Evolutionary conservation across 1,284 basidiomycete genomes (phyloP), one percentile per base, ranked within the genome.

Genomic region (Sanghuangporus weigelae): DNA sequence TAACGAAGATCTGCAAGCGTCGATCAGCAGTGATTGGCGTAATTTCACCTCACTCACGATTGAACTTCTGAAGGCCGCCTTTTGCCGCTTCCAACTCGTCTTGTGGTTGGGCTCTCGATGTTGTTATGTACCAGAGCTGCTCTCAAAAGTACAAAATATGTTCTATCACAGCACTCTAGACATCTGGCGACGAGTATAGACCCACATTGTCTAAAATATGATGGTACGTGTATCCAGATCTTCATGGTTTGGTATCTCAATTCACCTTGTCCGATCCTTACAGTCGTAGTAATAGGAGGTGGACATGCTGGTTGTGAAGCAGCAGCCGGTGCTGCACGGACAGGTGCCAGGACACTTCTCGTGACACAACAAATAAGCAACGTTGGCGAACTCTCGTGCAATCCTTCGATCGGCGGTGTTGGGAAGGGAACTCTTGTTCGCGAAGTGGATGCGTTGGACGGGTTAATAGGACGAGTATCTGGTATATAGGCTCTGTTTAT

Each of bases 241-340:
- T 10, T 26, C 2, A 7, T 26, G 8, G 31, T 39, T n/a, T 4
- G 16, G 31, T 36, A 16, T n/a, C 53, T 36, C 14, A 31, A 16
- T 50, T 21, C 12, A 31, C 14, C 31, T 36, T 2, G 16, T 16
- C 7, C 51, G 19, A 57, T 16, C 16, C 11, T 8, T 61, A 3
- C 71, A 90, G 92, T 95, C 0, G 90, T 92, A 68, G 81, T 96
- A 36, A 90, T 96, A 67, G 94, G 93, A n/a, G 94, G 90, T 7
- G 93, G 94, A 1, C 93, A 96, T 78, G 94, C 94, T 36, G 93
- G 93, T 0, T 93, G 91, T 69, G 94, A 96, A 74, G 93, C 94
- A 1, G 93, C 94, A 0, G 85, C 93, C 10, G 93, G 88, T 2
- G 84, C 93, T 10, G 92, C 94, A 2, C 80, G 94, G 39, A 85